Base-by-base conservation (phyloP, 177 flowering plant species). In the Vitis hybrid region DNA sequence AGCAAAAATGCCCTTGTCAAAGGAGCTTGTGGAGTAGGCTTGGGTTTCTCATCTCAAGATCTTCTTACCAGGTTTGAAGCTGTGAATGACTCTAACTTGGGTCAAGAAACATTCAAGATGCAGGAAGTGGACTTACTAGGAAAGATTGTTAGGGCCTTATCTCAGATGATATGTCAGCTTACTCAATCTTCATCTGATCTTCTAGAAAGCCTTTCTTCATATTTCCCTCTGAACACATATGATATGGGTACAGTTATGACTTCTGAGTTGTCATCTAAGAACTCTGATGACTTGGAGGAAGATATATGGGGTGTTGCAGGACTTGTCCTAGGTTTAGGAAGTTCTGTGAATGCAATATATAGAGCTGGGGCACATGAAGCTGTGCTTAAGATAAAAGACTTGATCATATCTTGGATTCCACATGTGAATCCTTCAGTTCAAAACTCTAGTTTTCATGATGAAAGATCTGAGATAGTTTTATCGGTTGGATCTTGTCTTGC, bases 241-340 rank as follows among this genome's bases (percentile, higher is more conserved):
- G 79, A 77, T 63, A 60, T 18, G 14, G 70, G 50, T 52, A 32
- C 18, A 1, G 68, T 65, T 70, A 54, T 66, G 49, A 24, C 74
- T 75, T 51, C 70, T 81, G 83, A 77, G 15, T 71, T 77, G 12
- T 64, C 56, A 6, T 9, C 8, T 72, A 76, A 69, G 69, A 71
- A 70, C 67, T 55, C 8, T 72, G 83, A 82, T 64, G 75, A 76
- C 72, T 62, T 82, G 75, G 94, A 87, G 74, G 95, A 87, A 76
- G 98, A 96, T 73, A 74, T 82, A 54, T 96, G 99, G 99, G 97
- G 94, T 69, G 81, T 87, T 76, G 84, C 95, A 67, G 99, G 97
- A 72, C 90, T 90, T 66, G 80, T 91, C 62, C 65, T 92, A 69
- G 99, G 98, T 73, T 82, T 96, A 75, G 97, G 87, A 11, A 74